These are phyloP conservation scores for Aegilops longissima DNA, from an alignment of 176 grass and related monocot genomes.

Conservation along the genomic window DNA sequence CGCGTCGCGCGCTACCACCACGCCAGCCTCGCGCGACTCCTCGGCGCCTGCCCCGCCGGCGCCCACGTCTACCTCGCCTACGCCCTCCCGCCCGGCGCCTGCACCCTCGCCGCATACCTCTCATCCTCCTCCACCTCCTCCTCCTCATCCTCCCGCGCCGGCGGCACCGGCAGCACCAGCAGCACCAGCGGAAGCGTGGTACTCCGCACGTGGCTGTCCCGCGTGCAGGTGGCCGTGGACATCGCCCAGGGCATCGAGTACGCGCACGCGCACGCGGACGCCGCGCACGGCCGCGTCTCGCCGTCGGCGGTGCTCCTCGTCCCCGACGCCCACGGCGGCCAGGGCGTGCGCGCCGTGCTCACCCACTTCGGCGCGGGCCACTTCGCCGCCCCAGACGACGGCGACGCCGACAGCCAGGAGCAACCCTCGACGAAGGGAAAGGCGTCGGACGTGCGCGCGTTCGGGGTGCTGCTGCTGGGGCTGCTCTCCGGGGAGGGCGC, in stretches of 20 bases:
- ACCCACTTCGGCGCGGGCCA: constrained; percentile 57
- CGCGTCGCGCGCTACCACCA: constrained; percentile 48
- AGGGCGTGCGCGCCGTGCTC: constrained; percentile 48
- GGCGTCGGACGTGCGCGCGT: constrained; percentile 55
- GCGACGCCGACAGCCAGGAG: background rate
- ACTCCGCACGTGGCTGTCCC: constrained; percentile 53
- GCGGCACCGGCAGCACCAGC: constrained; percentile 31
- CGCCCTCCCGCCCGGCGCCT: constrained; percentile 30
- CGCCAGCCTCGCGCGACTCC: constrained; percentile 51
- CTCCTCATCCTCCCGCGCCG: background rate
- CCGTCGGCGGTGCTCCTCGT: constrained; percentile 44
- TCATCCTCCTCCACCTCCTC: constrained; percentile 31
- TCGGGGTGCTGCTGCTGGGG: constrained; percentile 65
- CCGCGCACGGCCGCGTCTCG: constrained; percentile 48
- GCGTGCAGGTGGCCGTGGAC: constrained; percentile 59
- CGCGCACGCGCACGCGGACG: constrained; percentile 54
- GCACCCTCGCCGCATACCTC: constrained; percentile 53
- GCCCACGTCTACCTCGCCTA: constrained; percentile 72
- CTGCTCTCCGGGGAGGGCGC: constrained; percentile 59
- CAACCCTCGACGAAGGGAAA: background rate
- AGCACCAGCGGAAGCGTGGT: background rate
- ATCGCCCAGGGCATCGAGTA: constrained; percentile 69
- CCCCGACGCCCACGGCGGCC: constrained; percentile 17
- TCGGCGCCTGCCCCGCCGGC: constrained; percentile 62
- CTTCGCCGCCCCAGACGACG: constrained; percentile 9